These are phyloP conservation scores for Amaranthus cruentus DNA, from an alignment of 148 eudicot species.

Conservation along the genomic window DNA sequence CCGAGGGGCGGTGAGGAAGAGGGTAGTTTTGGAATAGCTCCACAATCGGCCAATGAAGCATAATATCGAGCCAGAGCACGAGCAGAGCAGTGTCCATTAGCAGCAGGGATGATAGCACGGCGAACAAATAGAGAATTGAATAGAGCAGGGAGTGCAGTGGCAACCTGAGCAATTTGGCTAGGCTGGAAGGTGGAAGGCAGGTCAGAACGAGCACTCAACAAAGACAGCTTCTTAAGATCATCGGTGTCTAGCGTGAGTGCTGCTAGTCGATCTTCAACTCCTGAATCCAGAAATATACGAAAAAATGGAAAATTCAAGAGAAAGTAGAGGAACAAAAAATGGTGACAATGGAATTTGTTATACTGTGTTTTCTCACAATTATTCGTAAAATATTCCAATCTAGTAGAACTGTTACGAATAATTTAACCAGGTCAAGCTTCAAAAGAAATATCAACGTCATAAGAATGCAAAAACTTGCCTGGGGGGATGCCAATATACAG, in stretches of 20 bases:
- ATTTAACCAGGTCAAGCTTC: not conserved
- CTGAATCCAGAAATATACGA: conserved; percentile 27
- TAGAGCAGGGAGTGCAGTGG: conserved; percentile 50
- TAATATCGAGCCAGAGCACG: conserved; percentile 98
- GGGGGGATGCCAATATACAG: conserved; percentile 95
- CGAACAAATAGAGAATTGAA: conserved; percentile 77
- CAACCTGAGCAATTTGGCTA: conserved; percentile 42
- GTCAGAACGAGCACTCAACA: conserved; percentile 41
- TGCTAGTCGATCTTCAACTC: conserved; percentile 93
- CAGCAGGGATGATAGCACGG: conserved; percentile 92
- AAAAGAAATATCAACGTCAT: not conserved
- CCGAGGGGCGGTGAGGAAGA: conserved; percentile 71
- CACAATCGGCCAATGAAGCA: conserved; percentile 70
- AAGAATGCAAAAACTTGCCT: conserved; percentile 41
- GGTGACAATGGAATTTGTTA: not conserved
- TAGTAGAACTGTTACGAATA: not conserved
- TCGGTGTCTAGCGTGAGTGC: conserved; percentile 65
- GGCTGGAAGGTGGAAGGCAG: conserved; percentile 78
- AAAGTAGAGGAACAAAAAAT: too few relatives aligned
- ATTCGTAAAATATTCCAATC: not conserved
- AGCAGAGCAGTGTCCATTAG: conserved; percentile 95
- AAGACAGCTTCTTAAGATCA: conserved; percentile 56
- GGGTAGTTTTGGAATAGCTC: conserved; percentile 55
- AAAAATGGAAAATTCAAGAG: not conserved
- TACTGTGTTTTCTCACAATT: not conserved